Conservation (phyloP, 441 rosid species). For the Erodium trifolium region DNA sequence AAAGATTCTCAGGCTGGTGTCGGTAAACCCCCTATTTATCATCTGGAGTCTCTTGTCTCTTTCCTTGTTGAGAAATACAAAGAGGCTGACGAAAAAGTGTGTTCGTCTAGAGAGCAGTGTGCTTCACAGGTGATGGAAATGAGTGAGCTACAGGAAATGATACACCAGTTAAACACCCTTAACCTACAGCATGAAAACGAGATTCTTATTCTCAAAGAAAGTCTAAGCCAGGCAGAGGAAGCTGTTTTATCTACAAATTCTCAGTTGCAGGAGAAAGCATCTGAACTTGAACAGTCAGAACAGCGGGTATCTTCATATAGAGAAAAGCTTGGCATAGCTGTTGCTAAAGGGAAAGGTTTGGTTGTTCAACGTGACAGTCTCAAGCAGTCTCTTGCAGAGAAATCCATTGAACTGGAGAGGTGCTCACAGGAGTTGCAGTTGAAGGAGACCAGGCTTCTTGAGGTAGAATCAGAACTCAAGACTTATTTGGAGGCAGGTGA, state of each 20-base stretch:
- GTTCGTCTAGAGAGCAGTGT: slow-evolving; percentile 36
- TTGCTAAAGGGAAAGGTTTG: slow-evolving; percentile 95
- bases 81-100: slow-evolving; percentile 36
- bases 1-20: slow-evolving; percentile 31
- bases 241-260: slow-evolving; percentile 39
- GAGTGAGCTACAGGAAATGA: slow-evolving; percentile 46
- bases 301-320: slow-evolving; percentile 75
- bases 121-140: slow-evolving; percentile 45
- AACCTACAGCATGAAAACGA: slow-evolving; percentile 64
- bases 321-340: slow-evolving; percentile 98
- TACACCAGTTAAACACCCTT: slow-evolving; percentile 34
- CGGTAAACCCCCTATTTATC: slow-evolving; percentile 38
- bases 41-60: slow-evolving; percentile 56
- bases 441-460: slow-evolving; percentile 69
- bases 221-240: slow-evolving; percentile 50
- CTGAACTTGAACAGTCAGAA: slow-evolving; percentile 84
- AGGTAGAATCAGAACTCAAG: slow-evolving; percentile 72
- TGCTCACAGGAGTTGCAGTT: slow-evolving; percentile 69
- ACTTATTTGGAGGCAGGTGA: slow-evolving; percentile 87
- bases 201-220: slow-evolving; percentile 48
- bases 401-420: slow-evolving; percentile 71
- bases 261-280: slow-evolving; percentile 53
- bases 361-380: slow-evolving; percentile 79
- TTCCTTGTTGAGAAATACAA: slow-evolving; percentile 55
- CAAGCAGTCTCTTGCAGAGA: slow-evolving; percentile 72